A percentile compares a stretch with the other conserved stretches of the same genome.
Conservation (phyloP, 192 early-diverging fungal genomes). For the Chytriomyces sp. region DNA sequence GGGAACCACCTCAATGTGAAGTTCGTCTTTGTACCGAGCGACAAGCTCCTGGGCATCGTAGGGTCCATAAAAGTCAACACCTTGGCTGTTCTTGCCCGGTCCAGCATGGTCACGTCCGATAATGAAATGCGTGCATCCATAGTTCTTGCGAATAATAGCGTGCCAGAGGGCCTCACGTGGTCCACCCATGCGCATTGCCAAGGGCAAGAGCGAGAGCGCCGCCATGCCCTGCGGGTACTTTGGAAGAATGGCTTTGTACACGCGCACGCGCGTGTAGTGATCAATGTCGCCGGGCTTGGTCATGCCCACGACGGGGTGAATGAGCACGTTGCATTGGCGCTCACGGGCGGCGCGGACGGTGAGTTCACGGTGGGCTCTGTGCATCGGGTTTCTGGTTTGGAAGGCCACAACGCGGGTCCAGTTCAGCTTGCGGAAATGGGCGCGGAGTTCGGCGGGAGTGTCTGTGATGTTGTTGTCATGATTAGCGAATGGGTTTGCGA, state of each 20-base stretch:
- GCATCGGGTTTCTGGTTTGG: slow-evolving; percentile 99
- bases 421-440: slow-evolving; percentile 90
- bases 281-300: slow-evolving; percentile 99
- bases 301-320: slow-evolving; percentile 94
- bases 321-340: slow-evolving; percentile 88
- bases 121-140: slow-evolving; percentile 94
- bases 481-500: not conserved
- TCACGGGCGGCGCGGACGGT: slow-evolving; percentile 92
- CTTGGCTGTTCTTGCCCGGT: slow-evolving; percentile 88
- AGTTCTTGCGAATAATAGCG: slow-evolving; percentile 97
- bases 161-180: slow-evolving; percentile 98
- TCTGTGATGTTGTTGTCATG: slow-evolving; percentile 37
- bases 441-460: slow-evolving; percentile 89
- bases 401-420: slow-evolving; percentile 98
- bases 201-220: slow-evolving; percentile 83
- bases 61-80: slow-evolving; percentile 91
- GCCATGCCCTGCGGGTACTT: slow-evolving; percentile 99
- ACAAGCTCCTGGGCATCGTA: slow-evolving; percentile 92
- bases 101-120: slow-evolving; percentile 96
- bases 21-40: slow-evolving; percentile 82
- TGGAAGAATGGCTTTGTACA: slow-evolving; percentile 94
- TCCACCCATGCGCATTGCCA: slow-evolving; percentile 98
- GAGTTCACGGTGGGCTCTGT: slow-evolving; percentile 94
- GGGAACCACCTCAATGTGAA: slow-evolving; percentile 93
- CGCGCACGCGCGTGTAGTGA: slow-evolving; percentile 95